Base-by-base conservation (phyloP, 148 eudicot genomes). In the Mesembryanthemum crystallinum region DNA sequence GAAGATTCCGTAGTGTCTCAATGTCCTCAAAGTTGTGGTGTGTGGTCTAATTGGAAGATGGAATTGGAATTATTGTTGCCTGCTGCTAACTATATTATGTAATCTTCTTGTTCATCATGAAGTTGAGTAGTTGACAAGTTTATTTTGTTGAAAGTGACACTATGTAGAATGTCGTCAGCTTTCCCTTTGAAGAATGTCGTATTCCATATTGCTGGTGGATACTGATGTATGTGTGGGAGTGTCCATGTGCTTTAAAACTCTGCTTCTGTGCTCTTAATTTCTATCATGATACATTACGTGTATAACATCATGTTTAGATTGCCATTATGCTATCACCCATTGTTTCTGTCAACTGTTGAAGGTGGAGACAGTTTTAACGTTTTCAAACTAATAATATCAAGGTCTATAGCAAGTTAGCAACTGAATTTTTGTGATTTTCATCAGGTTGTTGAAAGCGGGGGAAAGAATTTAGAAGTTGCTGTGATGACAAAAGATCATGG, bases 391-490 rank as follows among this genome's bases (percentile, higher is more conserved):
- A n/a, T n/a, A n/a, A n/a, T 35, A 37, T 59, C 61, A 8, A 43
- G 49, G 59, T 42, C 58, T 43, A 13, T 76, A n/a, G 5, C 29
- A 28, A 27, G 35, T 29, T 59, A 68, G 42, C 25, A 7, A 29
- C 75, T 54, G 64, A 64, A 18, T 28, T 12, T 52, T 18, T 57
- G 43, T 74, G 2, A 47, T 39, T 37, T 60, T 28, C 3, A 74
- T 58, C 65, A 95, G 99, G 99, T 95, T 77, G 99, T 92, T 42
- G 99, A 92, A 83, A 95, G 99, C 73, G 97, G 99, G 42, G 99
- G 99, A 49, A 95, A 95, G 89, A 95, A 92, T 86, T 87, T 95
- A 58, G 99, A 95, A 86, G 93, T 92, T 73, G 99, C 92, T 35
- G 94, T 95, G 37, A 95, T 95, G 99, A 95, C 88, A 10, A 92